A percentile compares a stretch with the other conserved stretches of the same genome.
Evolutionary conservation across 352 stramenopile species (phyloP).

Genomic region (Globisporangium nagaii): DNA sequence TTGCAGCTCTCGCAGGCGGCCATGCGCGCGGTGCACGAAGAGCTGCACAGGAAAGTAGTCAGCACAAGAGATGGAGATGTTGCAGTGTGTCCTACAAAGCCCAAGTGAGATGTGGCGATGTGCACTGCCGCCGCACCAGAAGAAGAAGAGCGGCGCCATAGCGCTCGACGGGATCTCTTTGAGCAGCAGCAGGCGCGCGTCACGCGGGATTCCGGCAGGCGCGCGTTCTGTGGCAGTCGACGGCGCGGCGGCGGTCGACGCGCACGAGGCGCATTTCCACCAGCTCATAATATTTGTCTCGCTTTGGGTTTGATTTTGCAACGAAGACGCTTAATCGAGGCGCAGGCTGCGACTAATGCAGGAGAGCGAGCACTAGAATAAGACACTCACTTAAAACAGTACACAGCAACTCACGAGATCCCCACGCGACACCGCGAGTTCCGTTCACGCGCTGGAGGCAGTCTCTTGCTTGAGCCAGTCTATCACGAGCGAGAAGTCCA

Average conservation of each 20-base stretch:
- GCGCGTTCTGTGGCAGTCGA: too few relatives aligned
- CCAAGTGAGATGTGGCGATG: neutral
- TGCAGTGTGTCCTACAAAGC: neutral
- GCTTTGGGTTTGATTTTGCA: too few relatives aligned
- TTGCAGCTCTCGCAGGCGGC: conserved; percentile 25
- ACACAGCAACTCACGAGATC: too few relatives aligned
- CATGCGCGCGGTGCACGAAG: conserved; percentile 12
- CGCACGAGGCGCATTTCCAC: neutral
- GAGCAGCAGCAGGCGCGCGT: too few relatives aligned
- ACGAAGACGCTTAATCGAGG: too few relatives aligned
- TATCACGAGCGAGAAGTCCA: neutral
- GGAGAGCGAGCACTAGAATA: too few relatives aligned
- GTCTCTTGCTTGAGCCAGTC: conserved; percentile 5
- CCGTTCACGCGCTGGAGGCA: neutral
- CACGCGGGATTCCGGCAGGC: too few relatives aligned
- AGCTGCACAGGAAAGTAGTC: conserved; percentile 8
- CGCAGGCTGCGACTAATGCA: too few relatives aligned
- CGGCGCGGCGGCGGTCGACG: too few relatives aligned
- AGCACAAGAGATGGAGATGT: neutral
- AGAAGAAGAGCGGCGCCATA: conserved; percentile 12
- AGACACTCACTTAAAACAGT: too few relatives aligned
- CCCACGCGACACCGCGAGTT: too few relatives aligned
- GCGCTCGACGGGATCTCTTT: conserved; percentile 3
- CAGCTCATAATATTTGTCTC: neutral
- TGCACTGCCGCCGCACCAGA: conserved; percentile 11